Base-by-base conservation (phyloP, 129 eudicot species). In the Artemisia argyi region DNA sequence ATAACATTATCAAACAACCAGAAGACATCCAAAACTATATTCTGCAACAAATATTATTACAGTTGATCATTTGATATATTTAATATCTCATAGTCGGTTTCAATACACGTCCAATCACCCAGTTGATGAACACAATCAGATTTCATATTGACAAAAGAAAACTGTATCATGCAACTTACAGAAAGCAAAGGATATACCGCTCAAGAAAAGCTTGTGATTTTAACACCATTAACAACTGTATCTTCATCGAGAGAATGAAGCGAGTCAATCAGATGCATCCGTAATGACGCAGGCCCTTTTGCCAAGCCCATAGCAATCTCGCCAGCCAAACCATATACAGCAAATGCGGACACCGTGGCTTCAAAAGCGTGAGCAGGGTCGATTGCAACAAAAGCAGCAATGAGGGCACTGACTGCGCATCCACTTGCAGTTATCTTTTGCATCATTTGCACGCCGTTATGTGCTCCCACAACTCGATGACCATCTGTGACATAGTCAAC, bases 341-440 rank as follows among this genome's bases (percentile, higher is more conserved):
- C 86, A 53, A 90, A 68, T 16, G 97, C 99, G 48, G 86, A 68
- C 11, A 84, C 83, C 16, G 98, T 80, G 56, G 99, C 97, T 83
- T 94, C 93, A 20, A 90, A 80, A 3, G 91, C 86, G 47, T 79
- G 84, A 49, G 64, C 61, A 14, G 93, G 97, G 47, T 90, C 88
- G 48, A 88, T 63, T 61, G 97, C 94, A 73, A 94, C 85, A 73
- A 94, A 94, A 56, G 97, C 93, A 39, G 99, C 88, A 68, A 94
- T 85, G 47, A 90, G 90, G 24, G 97, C 97, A 7, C 97, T 94
- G 66, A 90, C 94, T 3, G 99, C 77, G 73, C 99, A 94, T 66
- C 99, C 99, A 9, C 91, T 90, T 14, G 97, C 97, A 19, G 97
- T 94, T 68, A 94, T 88, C 83, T 83, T 81, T 61, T 94, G 96